phyloP scores from a whole-genome alignment of 768 basidiomycete species.

The Suillus hirtellus region DNA sequence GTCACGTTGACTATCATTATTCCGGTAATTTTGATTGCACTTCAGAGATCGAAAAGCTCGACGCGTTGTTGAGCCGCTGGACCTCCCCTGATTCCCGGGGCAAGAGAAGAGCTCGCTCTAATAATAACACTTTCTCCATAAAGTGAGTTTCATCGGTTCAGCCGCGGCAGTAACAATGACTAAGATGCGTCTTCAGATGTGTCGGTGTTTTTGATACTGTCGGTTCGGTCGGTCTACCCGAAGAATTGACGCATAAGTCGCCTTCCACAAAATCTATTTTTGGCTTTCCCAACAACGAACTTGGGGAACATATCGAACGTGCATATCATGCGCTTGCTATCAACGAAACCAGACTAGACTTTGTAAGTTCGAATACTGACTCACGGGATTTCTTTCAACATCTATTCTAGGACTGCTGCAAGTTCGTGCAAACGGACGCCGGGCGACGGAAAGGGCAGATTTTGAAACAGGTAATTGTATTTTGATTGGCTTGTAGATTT shows the following conservation, averaged over 20 bases:
- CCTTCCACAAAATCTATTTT: constrained; percentile 52
- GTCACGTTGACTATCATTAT: constrained; percentile 3
- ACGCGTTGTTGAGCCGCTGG: constrained; percentile 54
- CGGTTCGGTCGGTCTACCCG: constrained; percentile 69
- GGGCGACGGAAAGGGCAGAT: constrained; percentile 57
- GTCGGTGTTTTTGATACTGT: constrained; percentile 80
- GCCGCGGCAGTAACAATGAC: neutral
- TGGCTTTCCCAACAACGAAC: constrained; percentile 59
- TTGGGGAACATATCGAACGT: constrained; percentile 63
- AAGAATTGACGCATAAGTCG: constrained; percentile 53
- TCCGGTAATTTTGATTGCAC: neutral
- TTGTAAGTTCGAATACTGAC: constrained; percentile 43
- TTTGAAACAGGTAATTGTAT: constrained; percentile 54
- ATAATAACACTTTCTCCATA: constrained; percentile 53
- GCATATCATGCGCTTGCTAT: constrained; percentile 74
- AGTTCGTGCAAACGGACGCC: constrained; percentile 57
- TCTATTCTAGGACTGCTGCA: constrained; percentile 53
- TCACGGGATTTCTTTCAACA: constrained; percentile 3
- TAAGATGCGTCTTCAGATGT: constrained; percentile 41
- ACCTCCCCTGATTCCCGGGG: constrained; percentile 52
- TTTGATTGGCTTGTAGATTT: neutral
- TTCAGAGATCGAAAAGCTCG: constrained; percentile 40
- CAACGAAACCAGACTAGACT: constrained; percentile 66
- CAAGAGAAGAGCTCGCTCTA: constrained; percentile 48
- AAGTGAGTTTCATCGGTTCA: constrained; percentile 44